Base-by-base conservation (phyloP, 441 rosid species). In the Populus tomentosa region DNA sequence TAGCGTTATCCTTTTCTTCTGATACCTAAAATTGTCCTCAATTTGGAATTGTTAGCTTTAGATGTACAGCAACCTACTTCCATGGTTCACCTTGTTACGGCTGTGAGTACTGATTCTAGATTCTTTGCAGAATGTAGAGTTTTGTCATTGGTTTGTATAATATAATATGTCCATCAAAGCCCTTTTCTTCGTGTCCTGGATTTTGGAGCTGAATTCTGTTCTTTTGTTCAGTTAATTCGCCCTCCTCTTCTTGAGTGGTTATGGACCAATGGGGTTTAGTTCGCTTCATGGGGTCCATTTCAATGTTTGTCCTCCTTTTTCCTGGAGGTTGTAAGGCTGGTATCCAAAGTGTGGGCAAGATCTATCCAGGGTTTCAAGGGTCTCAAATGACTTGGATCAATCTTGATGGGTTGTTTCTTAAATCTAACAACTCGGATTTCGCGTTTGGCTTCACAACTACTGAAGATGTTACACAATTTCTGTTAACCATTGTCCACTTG, bases 321-420 rank as follows among this genome's bases (percentile, higher is more conserved):
- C 72, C 80, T n/a, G 82, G 87, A 61, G 65, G 78, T 71, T 88
- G 86, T 26, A 78, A 42, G 84, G 94, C 88, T 18, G 80, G 93
- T 75, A 59, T 76, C 77, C 82, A 35, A 35, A 71, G 0, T 20
- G 67, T 0, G n/a, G n/a, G n/a, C n/a, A n/a, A n/a, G n/a, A n/a
- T n/a, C n/a, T n/a, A n/a, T n/a, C n/a, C n/a, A n/a, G n/a, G n/a
- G n/a, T n/a, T n/a, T n/a, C n/a, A n/a, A n/a, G n/a, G n/a, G n/a
- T n/a, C n/a, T n/a, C n/a, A n/a, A n/a, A n/a, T n/a, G n/a, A n/a
- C n/a, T n/a, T n/a, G n/a, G n/a, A n/a, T n/a, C n/a, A n/a, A n/a
- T n/a, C n/a, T n/a, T n/a, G n/a, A n/a, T n/a, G n/a, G n/a, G n/a
- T n/a, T n/a, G n/a, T n/a, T n/a, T n/a, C n/a, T n/a, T n/a, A n/a